Conservation (phyloP, 2,329 filamentous ascomycete species). For the Amauroascus verrucosus region DNA sequence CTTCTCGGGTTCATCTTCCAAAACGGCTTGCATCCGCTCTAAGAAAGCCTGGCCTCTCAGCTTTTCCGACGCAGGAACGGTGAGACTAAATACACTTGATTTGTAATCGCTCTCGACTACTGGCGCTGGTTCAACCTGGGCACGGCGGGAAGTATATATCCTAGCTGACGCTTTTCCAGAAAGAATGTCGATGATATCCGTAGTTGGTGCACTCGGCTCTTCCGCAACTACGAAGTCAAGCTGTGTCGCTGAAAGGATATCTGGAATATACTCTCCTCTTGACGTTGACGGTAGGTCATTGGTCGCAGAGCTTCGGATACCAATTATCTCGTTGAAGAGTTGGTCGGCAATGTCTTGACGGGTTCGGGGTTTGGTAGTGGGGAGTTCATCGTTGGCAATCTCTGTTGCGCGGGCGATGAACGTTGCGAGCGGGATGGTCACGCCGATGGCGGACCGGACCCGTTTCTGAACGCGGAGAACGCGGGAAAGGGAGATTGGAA, state of each 20-base stretch:
- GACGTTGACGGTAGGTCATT: slow-evolving; percentile 23
- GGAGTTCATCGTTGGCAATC: slow-evolving; percentile 78
- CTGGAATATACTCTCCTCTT: slow-evolving; percentile 59
- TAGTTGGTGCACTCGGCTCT: slow-evolving; percentile 39
- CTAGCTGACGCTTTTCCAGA: slow-evolving; percentile 36
- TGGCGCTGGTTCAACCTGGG: slow-evolving; percentile 29
- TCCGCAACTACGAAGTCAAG: neutral
- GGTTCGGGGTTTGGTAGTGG: slow-evolving; percentile 51
- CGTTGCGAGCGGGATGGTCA: slow-evolving; percentile 71
- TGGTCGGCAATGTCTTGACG: slow-evolving; percentile 52
- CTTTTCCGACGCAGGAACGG: slow-evolving; percentile 69
- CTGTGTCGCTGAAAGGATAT: slow-evolving; percentile 50
- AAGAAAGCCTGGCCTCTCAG: slow-evolving; percentile 71
- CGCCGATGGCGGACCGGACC: slow-evolving; percentile 65
- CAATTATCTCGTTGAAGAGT: slow-evolving; percentile 81
- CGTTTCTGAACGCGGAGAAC: slow-evolving; percentile 73
- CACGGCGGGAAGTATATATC: slow-evolving; percentile 16
- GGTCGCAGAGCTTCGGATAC: slow-evolving; percentile 40
- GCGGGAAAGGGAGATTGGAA: slow-evolving; percentile 67
- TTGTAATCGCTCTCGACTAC: slow-evolving; percentile 18
- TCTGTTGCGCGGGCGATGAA: slow-evolving; percentile 79
- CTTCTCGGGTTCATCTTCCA: slow-evolving; percentile 70
- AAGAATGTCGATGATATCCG: slow-evolving; percentile 78
- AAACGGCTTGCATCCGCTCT: slow-evolving; percentile 69
- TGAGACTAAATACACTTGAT: slow-evolving; percentile 71